A percentile compares a stretch with the other conserved stretches of the same genome.
These are phyloP conservation scores for Maudiozyma bulderi DNA, from an alignment of 805 yeast genomes.

Conservation along the genomic window DNA sequence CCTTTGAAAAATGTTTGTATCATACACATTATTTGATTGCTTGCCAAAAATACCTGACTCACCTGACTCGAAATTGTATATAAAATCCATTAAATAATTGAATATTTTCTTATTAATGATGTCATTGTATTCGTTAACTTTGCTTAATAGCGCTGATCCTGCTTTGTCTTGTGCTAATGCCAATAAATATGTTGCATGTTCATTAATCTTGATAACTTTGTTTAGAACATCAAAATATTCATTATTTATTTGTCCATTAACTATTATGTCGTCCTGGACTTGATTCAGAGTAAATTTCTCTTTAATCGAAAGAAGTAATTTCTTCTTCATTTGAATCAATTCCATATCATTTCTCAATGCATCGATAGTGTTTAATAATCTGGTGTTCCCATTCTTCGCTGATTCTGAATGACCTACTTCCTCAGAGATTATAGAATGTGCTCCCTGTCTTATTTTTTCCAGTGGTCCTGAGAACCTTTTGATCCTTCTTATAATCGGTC, in stretches of 20 bases:
- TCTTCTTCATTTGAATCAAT: conserved; percentile 35
- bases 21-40: neutral
- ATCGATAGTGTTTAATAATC: conserved; percentile 10
- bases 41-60: conserved; percentile 10
- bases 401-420: conserved; percentile 11
- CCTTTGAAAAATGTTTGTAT: conserved; percentile 23
- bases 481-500: conserved; percentile 36
- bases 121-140: conserved; percentile 43
- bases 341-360: conserved; percentile 12
- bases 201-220: conserved; percentile 55
- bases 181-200: conserved; percentile 59
- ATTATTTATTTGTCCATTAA: conserved; percentile 32
- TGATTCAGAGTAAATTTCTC: conserved; percentile 59
- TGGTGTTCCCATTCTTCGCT: conserved; percentile 16
- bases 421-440: conserved; percentile 1
- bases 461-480: conserved; percentile 25
- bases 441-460: conserved; percentile 15
- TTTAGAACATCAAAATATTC: conserved; percentile 52
- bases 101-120: conserved; percentile 47
- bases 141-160: conserved; percentile 56
- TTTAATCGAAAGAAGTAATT: conserved; percentile 44
- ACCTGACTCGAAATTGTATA: conserved; percentile 23
- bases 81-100: conserved; percentile 30
- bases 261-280: conserved; percentile 56
- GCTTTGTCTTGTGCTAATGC: conserved; percentile 57